Evolutionary conservation across 2,329 filamentous ascomycete genomes (phyloP), one percentile per base, ranked within the genome.

Genomic region (Exophiala xenobiotica): DNA sequence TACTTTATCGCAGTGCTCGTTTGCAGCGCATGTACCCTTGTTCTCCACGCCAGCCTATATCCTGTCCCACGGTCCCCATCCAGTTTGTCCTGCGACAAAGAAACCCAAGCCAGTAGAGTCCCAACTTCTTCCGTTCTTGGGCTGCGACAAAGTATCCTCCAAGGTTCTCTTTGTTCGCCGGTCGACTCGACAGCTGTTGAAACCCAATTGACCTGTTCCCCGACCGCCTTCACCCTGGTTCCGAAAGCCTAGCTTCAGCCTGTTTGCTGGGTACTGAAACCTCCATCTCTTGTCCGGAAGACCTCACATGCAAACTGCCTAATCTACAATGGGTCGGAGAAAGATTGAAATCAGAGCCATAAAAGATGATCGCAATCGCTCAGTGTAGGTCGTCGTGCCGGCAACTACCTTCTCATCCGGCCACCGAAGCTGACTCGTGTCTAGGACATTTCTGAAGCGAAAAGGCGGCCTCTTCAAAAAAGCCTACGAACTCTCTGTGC

Each of bases 301-400:
- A n/a, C n/a, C n/a, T 46, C 42, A 43, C 43, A 50, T 55, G 49
- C 50, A 26, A 43, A 46, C 14, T 7, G 41, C 37, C 29, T 53
- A 46, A 53, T 41, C 31, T 66, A 74, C 57, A 47, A 99, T 99
- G 93, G 93, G 93, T 71, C 86, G 93, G 73, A 85, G 93, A 81
- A 99, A 99, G 83, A 99, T 99, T 70, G 93, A 97, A 78, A 97
- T 99, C 79, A 96, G 96, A 76, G 90, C 92, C 64, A 97, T 97
- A 80, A 96, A 96, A 75, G 91, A 96, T 83, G 91, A 96, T 74
- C 85, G 91, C 66, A 96, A 96, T 70, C 90, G 91, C 70, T 96
- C 91, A 66, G 91, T 96, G 91, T 96, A 90, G 73, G 89, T 78
- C 24, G 24, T 31, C 31, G 12, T 35, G n/a, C 49, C 46, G 37